phyloP scores from a whole-genome alignment of 1,139 yeast species.

The Suhomyces coccinellae region DNA sequence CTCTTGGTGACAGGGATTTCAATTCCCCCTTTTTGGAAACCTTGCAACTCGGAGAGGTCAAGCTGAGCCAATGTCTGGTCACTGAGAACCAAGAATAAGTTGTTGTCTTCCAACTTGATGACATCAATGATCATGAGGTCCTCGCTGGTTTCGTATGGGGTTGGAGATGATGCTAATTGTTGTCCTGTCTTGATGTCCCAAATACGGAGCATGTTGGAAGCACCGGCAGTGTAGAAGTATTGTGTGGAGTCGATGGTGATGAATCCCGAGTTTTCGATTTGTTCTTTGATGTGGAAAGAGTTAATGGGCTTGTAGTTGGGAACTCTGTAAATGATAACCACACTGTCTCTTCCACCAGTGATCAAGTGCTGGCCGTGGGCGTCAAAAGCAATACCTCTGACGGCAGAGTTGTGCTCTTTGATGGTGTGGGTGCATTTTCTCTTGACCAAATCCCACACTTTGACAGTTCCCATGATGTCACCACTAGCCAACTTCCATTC shows the following conservation, averaged over 20 bases:
- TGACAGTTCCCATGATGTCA: constrained; percentile 82
- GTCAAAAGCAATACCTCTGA: constrained; percentile 77
- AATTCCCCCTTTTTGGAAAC: constrained; percentile 21
- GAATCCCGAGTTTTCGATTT: constrained; percentile 82
- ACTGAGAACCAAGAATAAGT: constrained; percentile 54
- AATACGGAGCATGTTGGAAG: constrained; percentile 61
- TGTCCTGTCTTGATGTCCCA: constrained; percentile 51
- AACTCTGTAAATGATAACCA: constrained; percentile 61
- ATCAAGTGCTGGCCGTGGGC: constrained; percentile 55
- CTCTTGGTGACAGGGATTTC: constrained; percentile 49
- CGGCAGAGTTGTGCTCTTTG: constrained; percentile 80
- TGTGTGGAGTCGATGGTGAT: constrained; percentile 36
- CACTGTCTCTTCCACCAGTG: constrained; percentile 88
- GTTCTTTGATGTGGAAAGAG: constrained; percentile 73
- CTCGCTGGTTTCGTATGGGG: constrained; percentile 60
- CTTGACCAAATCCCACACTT: constrained; percentile 88
- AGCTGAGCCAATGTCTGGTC: constrained; percentile 79
- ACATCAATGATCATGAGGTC: constrained; percentile 69
- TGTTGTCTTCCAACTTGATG: constrained; percentile 30
- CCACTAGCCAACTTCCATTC: constrained; percentile 85
- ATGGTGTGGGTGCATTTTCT: constrained; percentile 65
- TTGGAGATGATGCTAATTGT: constrained; percentile 46
- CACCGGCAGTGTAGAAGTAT: constrained; percentile 77
- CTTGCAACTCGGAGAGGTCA: constrained; percentile 28
- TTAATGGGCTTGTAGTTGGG: constrained; percentile 56